A percentile compares a stretch with the other conserved stretches of the same genome.
phyloP scores from a whole-genome alignment of 306 rosid genomes.

The Carpinus viminea region DNA sequence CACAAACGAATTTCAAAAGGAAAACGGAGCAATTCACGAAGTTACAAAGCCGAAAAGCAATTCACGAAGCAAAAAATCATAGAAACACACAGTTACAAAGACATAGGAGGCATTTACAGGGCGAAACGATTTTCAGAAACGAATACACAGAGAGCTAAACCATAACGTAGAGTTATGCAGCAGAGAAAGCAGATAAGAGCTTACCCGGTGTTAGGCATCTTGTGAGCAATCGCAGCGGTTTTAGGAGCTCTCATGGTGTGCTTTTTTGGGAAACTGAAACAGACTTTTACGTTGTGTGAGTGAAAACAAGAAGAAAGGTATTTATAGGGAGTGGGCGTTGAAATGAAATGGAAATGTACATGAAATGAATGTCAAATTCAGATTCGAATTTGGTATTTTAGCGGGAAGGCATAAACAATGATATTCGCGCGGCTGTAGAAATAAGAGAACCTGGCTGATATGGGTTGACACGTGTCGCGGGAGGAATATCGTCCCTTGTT shows the following conservation, averaged over 20 bases:
- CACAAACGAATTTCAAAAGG: background rate
- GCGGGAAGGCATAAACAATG: background rate
- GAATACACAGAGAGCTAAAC: background rate
- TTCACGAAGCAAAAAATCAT: background rate
- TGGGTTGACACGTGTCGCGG: background rate
- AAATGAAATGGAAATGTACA: background rate
- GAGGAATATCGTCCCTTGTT: background rate
- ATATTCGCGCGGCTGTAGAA: background rate
- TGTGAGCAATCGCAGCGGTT: conserved; percentile 22
- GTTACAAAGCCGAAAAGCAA: background rate
- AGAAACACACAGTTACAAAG: background rate
- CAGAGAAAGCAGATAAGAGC: background rate
- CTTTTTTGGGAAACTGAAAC: background rate
- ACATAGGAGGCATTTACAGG: too few relatives aligned
- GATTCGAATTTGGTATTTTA: background rate
- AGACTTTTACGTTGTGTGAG: background rate
- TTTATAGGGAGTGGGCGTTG: background rate
- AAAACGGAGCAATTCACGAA: background rate
- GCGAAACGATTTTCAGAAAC: background rate
- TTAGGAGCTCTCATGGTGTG: conserved; percentile 30
- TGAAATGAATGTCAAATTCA: background rate
- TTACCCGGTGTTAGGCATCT: conserved; percentile 34
- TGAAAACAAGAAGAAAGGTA: background rate
- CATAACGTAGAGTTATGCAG: background rate
- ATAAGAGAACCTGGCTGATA: background rate